phyloP scores from a whole-genome alignment of 257 asterid genomes.

The Solanum pimpinellifolium region DNA sequence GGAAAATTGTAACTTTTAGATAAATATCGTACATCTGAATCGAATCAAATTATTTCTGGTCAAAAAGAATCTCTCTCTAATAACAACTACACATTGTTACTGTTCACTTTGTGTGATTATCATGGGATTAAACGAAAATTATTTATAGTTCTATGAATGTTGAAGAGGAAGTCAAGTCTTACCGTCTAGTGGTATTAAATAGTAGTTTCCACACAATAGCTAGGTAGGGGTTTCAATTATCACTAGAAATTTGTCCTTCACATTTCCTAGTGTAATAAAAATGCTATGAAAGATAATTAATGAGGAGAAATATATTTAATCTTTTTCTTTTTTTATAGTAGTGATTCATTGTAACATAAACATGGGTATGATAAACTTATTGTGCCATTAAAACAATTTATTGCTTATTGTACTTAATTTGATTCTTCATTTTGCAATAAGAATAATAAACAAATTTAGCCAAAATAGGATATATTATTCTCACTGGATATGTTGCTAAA shows the following conservation, averaged over 20 bases:
- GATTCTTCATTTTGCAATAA: neutral
- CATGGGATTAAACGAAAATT: neutral
- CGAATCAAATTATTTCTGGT: neutral
- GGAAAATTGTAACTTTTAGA: neutral
- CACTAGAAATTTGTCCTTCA: neutral
- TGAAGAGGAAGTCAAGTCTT: neutral
- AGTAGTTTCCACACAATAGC: neutral
- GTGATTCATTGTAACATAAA: neutral
- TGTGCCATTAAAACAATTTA: slow-evolving; percentile 6
- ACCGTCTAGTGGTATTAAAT: neutral
- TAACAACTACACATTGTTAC: neutral
- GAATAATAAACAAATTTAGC: slow-evolving; percentile 20
- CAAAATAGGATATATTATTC: slow-evolving; percentile 42
- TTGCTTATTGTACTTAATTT: neutral
- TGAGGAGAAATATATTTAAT: neutral
- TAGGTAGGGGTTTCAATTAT: neutral
- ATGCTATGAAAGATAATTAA: neutral
- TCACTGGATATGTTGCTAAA: slow-evolving; percentile 37
- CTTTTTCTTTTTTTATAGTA: neutral
- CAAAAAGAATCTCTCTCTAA: neutral
- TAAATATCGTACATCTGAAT: neutral
- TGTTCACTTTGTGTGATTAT: neutral
- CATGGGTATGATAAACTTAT: neutral
- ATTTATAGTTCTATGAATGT: neutral
- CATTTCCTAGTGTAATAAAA: neutral